Evolutionary conservation across 371 early-diverging fungal genomes (phyloP).

Genomic region (Saksenaea vasiformis): DNA sequence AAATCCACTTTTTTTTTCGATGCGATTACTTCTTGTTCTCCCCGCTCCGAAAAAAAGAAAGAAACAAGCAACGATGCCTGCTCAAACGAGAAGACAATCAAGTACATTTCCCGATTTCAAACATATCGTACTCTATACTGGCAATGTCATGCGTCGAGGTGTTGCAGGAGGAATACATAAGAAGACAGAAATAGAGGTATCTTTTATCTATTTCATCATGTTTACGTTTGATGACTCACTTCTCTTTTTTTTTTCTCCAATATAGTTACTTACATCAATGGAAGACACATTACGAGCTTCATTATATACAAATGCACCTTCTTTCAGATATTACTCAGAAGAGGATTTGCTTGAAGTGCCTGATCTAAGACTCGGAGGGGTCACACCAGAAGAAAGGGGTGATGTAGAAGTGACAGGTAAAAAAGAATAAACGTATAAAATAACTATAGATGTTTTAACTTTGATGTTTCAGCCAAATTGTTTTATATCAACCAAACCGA

Average conservation of each 20-base stretch:
- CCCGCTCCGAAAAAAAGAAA: background rate
- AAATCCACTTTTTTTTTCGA: constrained; percentile 2
- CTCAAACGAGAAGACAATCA: constrained; percentile 21
- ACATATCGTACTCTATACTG: constrained; percentile 51
- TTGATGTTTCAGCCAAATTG: constrained; percentile 46
- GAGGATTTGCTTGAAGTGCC: constrained; percentile 40
- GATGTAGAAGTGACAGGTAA: constrained; percentile 61
- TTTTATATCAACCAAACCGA: constrained; percentile 35
- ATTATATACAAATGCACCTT: constrained; percentile 26
- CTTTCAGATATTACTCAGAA: constrained; percentile 28
- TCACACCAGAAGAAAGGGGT: constrained; percentile 44
- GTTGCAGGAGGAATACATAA: constrained; percentile 37
- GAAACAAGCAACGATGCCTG: constrained; percentile 20
- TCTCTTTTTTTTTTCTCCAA: background rate
- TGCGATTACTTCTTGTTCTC: background rate
- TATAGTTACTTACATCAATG: constrained; percentile 52
- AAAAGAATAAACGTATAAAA: background rate
- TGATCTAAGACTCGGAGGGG: constrained; percentile 42
- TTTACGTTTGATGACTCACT: background rate
- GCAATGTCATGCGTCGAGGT: constrained; percentile 56
- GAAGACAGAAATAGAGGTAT: constrained; percentile 60
- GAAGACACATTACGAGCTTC: constrained; percentile 50
- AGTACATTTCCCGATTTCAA: constrained; percentile 35
- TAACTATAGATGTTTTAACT: background rate
- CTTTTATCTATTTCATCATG: constrained; percentile 2